A percentile compares a stretch with the other conserved stretches of the same genome.
These are phyloP conservation scores for Dryadomyces quercivorus DNA, from an alignment of 2,329 filamentous ascomycete species.

Conservation along the genomic window DNA sequence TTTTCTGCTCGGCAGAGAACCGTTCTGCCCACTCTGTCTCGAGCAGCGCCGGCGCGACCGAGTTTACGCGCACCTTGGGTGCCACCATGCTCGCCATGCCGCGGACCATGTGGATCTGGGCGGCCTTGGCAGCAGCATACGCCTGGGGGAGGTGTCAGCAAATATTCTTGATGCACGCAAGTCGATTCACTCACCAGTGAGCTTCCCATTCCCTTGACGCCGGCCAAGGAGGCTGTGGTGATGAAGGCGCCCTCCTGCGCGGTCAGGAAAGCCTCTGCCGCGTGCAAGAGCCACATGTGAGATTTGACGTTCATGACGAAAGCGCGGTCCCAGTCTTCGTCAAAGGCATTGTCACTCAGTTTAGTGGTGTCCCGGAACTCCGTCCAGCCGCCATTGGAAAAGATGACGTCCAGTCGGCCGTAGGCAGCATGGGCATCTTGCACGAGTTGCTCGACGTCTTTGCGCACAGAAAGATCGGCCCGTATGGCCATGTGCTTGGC, in stretches of 20 bases:
- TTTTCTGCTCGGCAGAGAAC: background rate
- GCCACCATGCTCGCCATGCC: slow-evolving; percentile 38
- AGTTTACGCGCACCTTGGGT: slow-evolving; percentile 45
- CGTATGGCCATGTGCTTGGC: slow-evolving; percentile 38
- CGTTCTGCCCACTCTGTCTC: background rate
- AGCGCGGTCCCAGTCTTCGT: slow-evolving; percentile 47
- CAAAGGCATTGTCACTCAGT: slow-evolving; percentile 39
- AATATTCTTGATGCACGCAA: too few relatives aligned
- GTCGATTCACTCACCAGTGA: slow-evolving; percentile 25
- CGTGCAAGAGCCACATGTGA: slow-evolving; percentile 47
- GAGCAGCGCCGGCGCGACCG: slow-evolving; percentile 36
- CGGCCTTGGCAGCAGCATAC: slow-evolving; percentile 68
- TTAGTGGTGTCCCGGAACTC: slow-evolving; percentile 29
- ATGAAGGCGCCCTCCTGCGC: slow-evolving; percentile 48
- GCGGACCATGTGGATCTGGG: slow-evolving; percentile 48
- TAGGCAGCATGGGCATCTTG: slow-evolving; percentile 44
- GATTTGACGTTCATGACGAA: slow-evolving; percentile 52
- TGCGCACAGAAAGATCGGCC: slow-evolving; percentile 51
- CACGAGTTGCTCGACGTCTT: slow-evolving; percentile 48
- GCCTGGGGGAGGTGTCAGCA: slow-evolving; percentile 29
- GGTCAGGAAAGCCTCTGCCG: slow-evolving; percentile 40
- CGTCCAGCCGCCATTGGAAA: slow-evolving; percentile 60
- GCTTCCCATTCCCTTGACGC: slow-evolving; percentile 51
- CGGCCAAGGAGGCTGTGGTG: slow-evolving; percentile 51
- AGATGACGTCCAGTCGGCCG: slow-evolving; percentile 62